phyloP scores from a whole-genome alignment of 2,329 filamentous ascomycete genomes.

The Tolypocladium pustulatum region DNA sequence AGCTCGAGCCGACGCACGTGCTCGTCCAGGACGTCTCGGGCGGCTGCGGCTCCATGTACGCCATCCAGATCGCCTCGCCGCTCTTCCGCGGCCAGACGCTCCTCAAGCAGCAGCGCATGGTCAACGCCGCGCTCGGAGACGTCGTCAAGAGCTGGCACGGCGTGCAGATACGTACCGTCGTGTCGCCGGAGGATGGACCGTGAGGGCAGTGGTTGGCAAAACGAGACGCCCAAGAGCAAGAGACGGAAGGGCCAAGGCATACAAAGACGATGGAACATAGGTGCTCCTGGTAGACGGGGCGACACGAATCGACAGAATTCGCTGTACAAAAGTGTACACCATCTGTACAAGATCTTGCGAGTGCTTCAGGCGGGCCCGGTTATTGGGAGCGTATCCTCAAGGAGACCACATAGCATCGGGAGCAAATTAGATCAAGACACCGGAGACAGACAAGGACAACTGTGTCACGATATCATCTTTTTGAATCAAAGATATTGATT shows the following conservation, averaged over 20 bases:
- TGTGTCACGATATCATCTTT: not conserved
- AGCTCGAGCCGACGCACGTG: conserved; percentile 40
- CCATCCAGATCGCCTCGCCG: conserved; percentile 63
- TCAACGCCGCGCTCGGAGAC: conserved; percentile 64
- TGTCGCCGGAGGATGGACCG: conserved; percentile 12
- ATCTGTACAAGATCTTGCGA: not conserved
- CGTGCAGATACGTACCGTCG: conserved; percentile 66
- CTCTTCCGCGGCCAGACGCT: conserved; percentile 61
- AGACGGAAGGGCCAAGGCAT: not conserved
- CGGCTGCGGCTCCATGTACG: conserved; percentile 82
- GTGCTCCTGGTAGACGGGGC: no score
- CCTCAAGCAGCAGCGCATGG: conserved; percentile 74
- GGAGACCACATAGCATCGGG: not conserved
- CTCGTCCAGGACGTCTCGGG: conserved; percentile 72
- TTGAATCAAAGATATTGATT: not conserved
- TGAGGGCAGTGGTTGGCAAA: not conserved
- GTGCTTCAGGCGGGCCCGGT: not conserved
- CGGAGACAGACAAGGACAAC: not conserved
- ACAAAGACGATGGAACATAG: not conserved
- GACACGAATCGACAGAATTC: not conserved
- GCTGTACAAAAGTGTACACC: not conserved
- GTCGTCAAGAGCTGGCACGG: conserved; percentile 77
- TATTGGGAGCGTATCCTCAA: not conserved
- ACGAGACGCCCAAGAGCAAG: not conserved
- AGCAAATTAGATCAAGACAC: not conserved